Evolutionary conservation across 148 eudicot genomes (phyloP).

Genomic region (Rhododendron ferrugineum): DNA sequence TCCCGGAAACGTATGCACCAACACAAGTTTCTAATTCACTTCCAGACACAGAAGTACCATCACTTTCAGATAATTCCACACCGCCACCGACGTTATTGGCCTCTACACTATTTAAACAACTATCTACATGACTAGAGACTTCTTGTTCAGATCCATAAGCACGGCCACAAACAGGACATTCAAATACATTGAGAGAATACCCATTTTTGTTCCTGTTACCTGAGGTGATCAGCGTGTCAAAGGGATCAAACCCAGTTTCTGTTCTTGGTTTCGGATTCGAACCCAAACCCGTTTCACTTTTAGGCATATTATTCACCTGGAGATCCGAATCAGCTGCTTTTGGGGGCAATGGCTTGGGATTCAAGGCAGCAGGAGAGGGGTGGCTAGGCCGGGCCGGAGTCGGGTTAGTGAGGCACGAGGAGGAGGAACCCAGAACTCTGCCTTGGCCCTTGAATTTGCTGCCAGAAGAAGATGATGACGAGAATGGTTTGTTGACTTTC

Average conservation of each 20-base stretch:
- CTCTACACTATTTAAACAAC: constrained; percentile 39
- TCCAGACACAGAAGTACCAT: constrained; percentile 10
- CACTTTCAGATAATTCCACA: constrained; percentile 18
- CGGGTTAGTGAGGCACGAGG: constrained; percentile 38
- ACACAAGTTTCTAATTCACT: constrained; percentile 53
- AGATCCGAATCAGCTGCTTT: constrained; percentile 26
- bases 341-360: constrained; percentile 40
- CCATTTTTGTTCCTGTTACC: constrained; percentile 71
- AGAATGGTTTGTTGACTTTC: constrained; percentile 66
- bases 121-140: constrained; percentile 72
- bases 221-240: constrained; percentile 62
- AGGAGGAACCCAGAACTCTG: constrained; percentile 68
- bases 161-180: constrained; percentile 80
- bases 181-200: constrained; percentile 62
- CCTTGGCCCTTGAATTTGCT: constrained; percentile 87
- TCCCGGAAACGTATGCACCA: constrained; percentile 64
- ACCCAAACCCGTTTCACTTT: neutral
- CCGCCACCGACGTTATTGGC: constrained; percentile 16
- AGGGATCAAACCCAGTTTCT: constrained; percentile 72
- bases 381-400: constrained; percentile 20
- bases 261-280: constrained; percentile 9
- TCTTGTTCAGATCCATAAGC: constrained; percentile 73
- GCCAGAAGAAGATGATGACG: constrained; percentile 75
- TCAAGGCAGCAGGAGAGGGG: constrained; percentile 11
- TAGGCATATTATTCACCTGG: constrained; percentile 13